These are phyloP conservation scores for Tuber microsphaerosporum DNA, from an alignment of 495 filamentous ascomycete genomes.

Conservation along the genomic window DNA sequence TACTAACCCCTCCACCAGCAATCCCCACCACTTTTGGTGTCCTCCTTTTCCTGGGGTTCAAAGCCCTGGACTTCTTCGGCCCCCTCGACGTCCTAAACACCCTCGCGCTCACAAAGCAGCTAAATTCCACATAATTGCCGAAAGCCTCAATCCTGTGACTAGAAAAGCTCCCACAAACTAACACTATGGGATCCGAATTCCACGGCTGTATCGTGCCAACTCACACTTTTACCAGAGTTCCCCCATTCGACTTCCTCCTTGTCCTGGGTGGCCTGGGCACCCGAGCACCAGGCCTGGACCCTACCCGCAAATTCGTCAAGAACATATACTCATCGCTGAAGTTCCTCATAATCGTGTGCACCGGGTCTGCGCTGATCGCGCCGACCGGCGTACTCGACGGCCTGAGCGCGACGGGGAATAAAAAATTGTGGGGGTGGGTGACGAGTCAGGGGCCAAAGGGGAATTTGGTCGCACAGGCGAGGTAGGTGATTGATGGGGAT, in stretches of 20 bases:
- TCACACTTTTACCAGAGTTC: conserved; percentile 51
- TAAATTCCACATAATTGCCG: conserved; percentile 49
- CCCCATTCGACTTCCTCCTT: conserved; percentile 56
- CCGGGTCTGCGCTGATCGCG: conserved; percentile 51
- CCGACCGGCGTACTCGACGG: conserved; percentile 55
- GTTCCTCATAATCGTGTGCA: conserved; percentile 60
- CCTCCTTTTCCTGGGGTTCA: conserved; percentile 47
- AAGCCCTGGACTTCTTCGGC: conserved; percentile 53
- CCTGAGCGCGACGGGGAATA: conserved; percentile 53
- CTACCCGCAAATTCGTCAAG: conserved; percentile 48
- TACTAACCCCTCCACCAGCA: background rate
- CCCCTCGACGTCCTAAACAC: conserved; percentile 57
- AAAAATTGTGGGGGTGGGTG: conserved; percentile 45
- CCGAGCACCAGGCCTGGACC: conserved; percentile 43
- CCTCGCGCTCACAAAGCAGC: conserved; percentile 44
- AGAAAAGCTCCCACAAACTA: conserved; percentile 35
- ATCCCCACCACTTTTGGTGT: conserved; percentile 43
- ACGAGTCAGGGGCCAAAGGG: conserved; percentile 46
- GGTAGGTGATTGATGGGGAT: conserved; percentile 62
- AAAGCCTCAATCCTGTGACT: conserved; percentile 50
- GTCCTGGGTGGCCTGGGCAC: conserved; percentile 59
- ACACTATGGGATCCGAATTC: conserved; percentile 41
- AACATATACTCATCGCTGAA: conserved; percentile 45
- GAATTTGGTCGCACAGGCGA: conserved; percentile 55
- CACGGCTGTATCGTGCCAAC: conserved; percentile 53